phyloP scores from a whole-genome alignment of 2,329 filamentous ascomycete species.

The Neophaeococcomyces aloes region DNA sequence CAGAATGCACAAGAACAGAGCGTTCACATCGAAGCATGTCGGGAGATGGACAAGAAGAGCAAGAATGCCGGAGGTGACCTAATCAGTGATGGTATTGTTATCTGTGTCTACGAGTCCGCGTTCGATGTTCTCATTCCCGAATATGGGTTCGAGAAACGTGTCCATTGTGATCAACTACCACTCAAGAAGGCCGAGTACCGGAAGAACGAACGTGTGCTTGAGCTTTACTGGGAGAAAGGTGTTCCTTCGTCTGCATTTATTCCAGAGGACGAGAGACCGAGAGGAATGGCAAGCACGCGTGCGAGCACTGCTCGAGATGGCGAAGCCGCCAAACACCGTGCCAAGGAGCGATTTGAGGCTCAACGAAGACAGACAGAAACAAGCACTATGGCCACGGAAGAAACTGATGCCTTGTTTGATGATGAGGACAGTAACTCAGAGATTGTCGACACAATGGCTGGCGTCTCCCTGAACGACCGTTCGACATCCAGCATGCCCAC shows the following conservation, averaged over 20 bases:
- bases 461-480: conserved; percentile 78
- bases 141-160: conserved; percentile 97
- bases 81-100: conserved; percentile 87
- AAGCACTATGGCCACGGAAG: conserved; percentile 83
- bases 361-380: conserved; percentile 91
- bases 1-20: conserved; percentile 97
- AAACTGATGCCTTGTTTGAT: conserved; percentile 90
- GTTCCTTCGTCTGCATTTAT: conserved; percentile 92
- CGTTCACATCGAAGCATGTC: conserved; percentile 95
- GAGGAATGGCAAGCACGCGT: conserved; percentile 63
- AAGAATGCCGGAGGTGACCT: conserved; percentile 81
- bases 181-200: conserved; percentile 98
- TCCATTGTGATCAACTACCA: conserved; percentile 95
- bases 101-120: conserved; percentile 96
- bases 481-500: conserved; percentile 92
- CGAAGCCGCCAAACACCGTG: conserved; percentile 68
- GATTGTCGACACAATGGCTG: conserved; percentile 79
- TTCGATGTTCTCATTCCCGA: conserved; percentile 97
- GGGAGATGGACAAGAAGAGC: conserved; percentile 85
- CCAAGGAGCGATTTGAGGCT: conserved; percentile 80
- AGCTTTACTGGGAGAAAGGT: conserved; percentile 99
- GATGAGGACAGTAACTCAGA: conserved; percentile 84
- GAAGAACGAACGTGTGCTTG: conserved; percentile 86
- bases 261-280: conserved; percentile 90
- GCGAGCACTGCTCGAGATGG: conserved; percentile 67